Percentiles rank a stretch among this genome's conserved stretches.
Conservation (phyloP, 2,329 filamentous ascomycete species). For the Diaporthe caulivora region DNA sequence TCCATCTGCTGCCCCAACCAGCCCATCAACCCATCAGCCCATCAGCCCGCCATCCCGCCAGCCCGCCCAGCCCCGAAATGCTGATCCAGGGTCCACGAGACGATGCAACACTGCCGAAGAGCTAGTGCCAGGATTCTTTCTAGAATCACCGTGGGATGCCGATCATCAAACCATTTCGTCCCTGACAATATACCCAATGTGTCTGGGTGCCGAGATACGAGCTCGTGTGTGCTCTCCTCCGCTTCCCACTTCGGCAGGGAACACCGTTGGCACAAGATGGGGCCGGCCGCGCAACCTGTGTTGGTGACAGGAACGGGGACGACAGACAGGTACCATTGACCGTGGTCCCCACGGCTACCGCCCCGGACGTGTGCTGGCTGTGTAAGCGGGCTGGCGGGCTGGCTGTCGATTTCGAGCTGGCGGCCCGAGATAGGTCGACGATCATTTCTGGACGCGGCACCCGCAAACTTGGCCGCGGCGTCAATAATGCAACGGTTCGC, state of each 20-base stretch:
- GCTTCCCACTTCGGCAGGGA: constrained; percentile 13
- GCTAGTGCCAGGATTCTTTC: constrained; percentile 27
- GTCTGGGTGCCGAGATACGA: constrained; percentile 28
- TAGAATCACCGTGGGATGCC: constrained; percentile 22
- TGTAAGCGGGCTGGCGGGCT: constrained; percentile 26
- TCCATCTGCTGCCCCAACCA: neutral
- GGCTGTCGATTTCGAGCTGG: constrained; percentile 24
- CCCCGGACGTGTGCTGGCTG: constrained; percentile 22
- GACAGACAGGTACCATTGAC: neutral
- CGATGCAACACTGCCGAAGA: constrained; percentile 18
- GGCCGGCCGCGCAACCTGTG: neutral
- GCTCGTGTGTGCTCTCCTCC: constrained; percentile 28
- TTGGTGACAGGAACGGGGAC: neutral
- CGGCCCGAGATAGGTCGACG: constrained; percentile 20
- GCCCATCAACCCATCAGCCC: neutral
- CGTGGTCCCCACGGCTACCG: constrained; percentile 14
- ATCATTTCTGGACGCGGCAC: constrained; percentile 33
- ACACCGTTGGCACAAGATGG: neutral
- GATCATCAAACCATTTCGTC: constrained; percentile 27
- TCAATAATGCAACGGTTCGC: constrained; percentile 23
- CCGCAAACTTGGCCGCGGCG: constrained; percentile 24
- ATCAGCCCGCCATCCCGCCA: neutral
- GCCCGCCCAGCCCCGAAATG: neutral
- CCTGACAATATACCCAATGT: constrained; percentile 18
- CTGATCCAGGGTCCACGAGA: constrained; percentile 27